Base-by-base conservation (phyloP, 179 eudicot species). In the Actinidia chinensis region DNA sequence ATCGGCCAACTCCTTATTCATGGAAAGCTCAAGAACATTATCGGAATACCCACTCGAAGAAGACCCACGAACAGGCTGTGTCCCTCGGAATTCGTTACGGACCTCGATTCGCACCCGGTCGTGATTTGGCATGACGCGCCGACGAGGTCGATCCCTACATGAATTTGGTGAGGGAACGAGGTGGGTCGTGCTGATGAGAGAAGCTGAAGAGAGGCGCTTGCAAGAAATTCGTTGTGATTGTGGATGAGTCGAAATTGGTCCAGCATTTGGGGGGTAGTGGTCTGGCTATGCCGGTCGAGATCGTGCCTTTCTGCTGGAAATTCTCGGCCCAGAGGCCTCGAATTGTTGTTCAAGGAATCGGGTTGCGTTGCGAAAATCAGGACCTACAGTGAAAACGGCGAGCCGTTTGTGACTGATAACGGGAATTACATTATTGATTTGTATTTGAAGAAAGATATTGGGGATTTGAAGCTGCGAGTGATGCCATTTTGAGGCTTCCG, bases 1-100 rank as follows among this genome's bases (percentile, higher is more conserved):
- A 95, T 95, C 33, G 97, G 91, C 3, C 91, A 95, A 48, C 87
- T 95, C 1, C 48, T 93, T 15, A 82, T 50, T 1, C 89, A 79
- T 71, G 98, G 98, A 0, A 86, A 90, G 60, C 88, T 95, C 1
- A 85, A 76, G 43, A 82, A 89, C 83, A 90, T 95, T 36, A 60
- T 90, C 0, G 98, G 98, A 17, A 88, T 95, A 22, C 98, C 98
- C 78, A 95, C 97, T 95, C 98, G 18, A 93, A 64, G 40, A 90
- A 47, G 79, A 93, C 98, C 55, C 91, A 91, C 36, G 93, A 94
- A 61, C 94, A 85, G 46, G 98, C 98, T 1, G n/a, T 87, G n/a
- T 79, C 89, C 0, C 68, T 88, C 43, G 96, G 90, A 2, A 94
- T 94, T 22, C 98, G 0, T 76, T 94, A 6, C 97, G 0, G 94